Percentiles rank a stretch among this genome's conserved stretches.
phyloP scores from a whole-genome alignment of 2,329 filamentous ascomycete genomes.

The Gaeumannomyces sp. region DNA sequence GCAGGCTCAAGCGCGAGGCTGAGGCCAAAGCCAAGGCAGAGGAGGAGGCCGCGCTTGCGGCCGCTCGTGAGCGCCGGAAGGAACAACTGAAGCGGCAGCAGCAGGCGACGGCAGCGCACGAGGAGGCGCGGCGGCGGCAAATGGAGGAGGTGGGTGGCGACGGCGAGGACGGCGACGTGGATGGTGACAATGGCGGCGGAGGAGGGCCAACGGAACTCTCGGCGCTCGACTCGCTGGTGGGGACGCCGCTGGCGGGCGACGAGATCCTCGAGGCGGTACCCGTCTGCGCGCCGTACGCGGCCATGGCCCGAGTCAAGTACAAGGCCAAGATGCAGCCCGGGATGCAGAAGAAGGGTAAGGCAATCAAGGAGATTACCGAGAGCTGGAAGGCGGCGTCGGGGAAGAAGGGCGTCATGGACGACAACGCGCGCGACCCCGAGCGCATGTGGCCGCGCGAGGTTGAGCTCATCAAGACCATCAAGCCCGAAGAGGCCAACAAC shows the following conservation, averaged over 20 bases:
- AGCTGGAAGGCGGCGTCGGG: conserved; percentile 65
- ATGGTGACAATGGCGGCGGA: conserved; percentile 46
- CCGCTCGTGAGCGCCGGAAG: conserved; percentile 66
- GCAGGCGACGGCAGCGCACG: conserved; percentile 68
- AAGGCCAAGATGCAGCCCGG: conserved; percentile 94
- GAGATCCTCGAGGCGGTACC: conserved; percentile 66
- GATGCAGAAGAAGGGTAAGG: conserved; percentile 86
- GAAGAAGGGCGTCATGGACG: conserved; percentile 55
- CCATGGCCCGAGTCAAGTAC: conserved; percentile 72
- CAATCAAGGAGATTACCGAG: conserved; percentile 81
- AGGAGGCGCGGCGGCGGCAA: conserved; percentile 59
- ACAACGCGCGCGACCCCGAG: conserved; percentile 57
- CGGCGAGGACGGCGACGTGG: conserved; percentile 49
- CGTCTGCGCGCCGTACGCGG: conserved; percentile 59
- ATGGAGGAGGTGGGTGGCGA: conserved; percentile 45
- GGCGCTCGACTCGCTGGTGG: conserved; percentile 66
- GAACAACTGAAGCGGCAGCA: conserved; percentile 76
- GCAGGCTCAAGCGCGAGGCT: conserved; percentile 61
- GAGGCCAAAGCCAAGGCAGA: conserved; percentile 61
- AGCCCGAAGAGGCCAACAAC: conserved; percentile 76
- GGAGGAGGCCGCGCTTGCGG: conserved; percentile 65
- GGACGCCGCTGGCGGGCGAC: conserved; percentile 72
- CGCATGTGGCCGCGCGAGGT: conserved; percentile 79
- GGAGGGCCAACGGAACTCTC: conserved; percentile 28
- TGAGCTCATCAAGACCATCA: conserved; percentile 76